A percentile compares a stretch with the other conserved stretches of the same genome.
Evolutionary conservation across 768 basidiomycete genomes (phyloP).

Genomic region (Boletus pseudopeckii): DNA sequence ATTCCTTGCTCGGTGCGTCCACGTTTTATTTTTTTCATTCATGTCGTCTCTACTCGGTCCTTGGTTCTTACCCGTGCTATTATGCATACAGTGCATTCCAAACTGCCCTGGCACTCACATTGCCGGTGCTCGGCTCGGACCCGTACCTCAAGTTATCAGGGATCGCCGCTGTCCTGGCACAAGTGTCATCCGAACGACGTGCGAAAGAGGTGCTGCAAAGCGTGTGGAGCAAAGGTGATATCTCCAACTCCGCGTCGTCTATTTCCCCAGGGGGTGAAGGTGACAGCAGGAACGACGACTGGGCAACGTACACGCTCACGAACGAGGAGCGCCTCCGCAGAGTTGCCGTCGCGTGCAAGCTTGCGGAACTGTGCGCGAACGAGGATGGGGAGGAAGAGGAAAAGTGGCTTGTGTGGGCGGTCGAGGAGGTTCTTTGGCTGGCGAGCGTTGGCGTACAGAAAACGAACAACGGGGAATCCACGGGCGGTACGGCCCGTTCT

Average conservation of each 20-base stretch:
- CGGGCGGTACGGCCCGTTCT: neutral
- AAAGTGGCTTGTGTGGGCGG: slow-evolving; percentile 41
- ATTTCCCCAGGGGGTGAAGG: neutral
- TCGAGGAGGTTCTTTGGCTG: slow-evolving; percentile 40
- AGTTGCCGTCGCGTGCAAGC: slow-evolving; percentile 44
- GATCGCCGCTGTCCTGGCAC: slow-evolving; percentile 58
- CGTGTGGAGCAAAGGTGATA: slow-evolving; percentile 20
- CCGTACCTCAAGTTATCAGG: slow-evolving; percentile 68
- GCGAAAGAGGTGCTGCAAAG: slow-evolving; percentile 26
- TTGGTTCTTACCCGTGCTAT: neutral
- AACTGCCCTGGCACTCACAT: slow-evolving; percentile 44
- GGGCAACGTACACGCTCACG: slow-evolving; percentile 28
- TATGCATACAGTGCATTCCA: slow-evolving; percentile 48
- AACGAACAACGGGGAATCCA: neutral
- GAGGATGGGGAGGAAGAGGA: slow-evolving; percentile 38
- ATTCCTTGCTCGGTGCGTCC: slow-evolving; percentile 48
- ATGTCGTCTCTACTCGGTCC: too few species aligned
- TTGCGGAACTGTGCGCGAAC: slow-evolving; percentile 39
- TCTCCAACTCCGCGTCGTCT: neutral
- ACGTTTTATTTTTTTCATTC: neutral
- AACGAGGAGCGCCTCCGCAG: slow-evolving; percentile 41
- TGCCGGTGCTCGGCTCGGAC: slow-evolving; percentile 34
- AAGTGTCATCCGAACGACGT: slow-evolving; percentile 36
- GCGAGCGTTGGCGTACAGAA: slow-evolving; percentile 6
- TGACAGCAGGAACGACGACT: slow-evolving; percentile 3